Evolutionary conservation across 1,139 yeast genomes (phyloP), one percentile per base, ranked within the genome.

Genomic region (Geotrichum carabidarum): DNA sequence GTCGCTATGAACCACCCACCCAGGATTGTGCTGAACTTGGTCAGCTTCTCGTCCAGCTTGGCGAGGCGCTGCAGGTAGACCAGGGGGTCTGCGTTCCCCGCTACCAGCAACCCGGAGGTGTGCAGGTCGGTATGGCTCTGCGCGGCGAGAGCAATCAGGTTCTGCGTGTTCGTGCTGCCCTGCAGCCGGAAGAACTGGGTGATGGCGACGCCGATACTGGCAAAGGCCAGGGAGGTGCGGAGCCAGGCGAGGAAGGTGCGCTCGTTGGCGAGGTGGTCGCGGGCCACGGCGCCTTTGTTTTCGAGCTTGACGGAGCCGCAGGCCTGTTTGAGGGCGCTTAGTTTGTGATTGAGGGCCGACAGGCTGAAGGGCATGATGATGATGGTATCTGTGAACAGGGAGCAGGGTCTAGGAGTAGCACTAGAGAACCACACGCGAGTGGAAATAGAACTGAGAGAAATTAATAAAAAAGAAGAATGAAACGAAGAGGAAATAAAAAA

Each of bases 211-310:
- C 85, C 85, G 31, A 78, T 75, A 8, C 82, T 75, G 5, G 82
- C 79, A 53, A 80, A 74, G 9, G 80, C 78, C 51, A 81, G 65
- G 12, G 81, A 75, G 0, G 94, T 85, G 57, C 94, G 75, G 41
- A 83, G 69, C 86, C 91, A 86, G 0, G 94, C 93, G n/a, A 86
- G 71, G 56, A 81, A 81, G 0, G 94, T 86, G 57, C 95, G 73
- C 65, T 86, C 94, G 65, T 85, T 86, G 18, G 95, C 91, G 69
- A 86, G 70, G 61, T 78, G 82, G 61, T 78, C 82, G 55, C 82
- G 68, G 3, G 82, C 82, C 7, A 74, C 78, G 0, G 81, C 71
- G 5, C 79, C 79, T 47, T 70, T 73, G 62, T 78, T 78, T 57
- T 70, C 74, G 41, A 74, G 58, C 44, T 65, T 49, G 12, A 67